Evolutionary conservation across 179 eudicot species (phyloP).

Genomic region (Spergularia azorica): DNA sequence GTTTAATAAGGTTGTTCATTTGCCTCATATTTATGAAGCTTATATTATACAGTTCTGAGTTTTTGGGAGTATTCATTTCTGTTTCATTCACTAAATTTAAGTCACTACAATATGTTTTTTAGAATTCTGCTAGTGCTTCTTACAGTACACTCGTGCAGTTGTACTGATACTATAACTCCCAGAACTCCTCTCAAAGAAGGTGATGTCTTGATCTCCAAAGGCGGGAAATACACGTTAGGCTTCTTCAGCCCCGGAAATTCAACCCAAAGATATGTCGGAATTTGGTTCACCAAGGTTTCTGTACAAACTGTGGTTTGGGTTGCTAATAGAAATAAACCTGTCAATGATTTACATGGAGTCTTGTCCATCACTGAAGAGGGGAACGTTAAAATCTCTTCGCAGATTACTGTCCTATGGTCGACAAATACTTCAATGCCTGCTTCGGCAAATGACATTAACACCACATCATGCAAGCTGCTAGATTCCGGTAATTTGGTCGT

Average conservation of each 20-base stretch:
- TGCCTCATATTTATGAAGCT: background rate
- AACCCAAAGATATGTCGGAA: slow-evolving; percentile 39
- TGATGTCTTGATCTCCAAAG: slow-evolving; percentile 29
- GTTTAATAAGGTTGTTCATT: background rate
- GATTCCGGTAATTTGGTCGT: slow-evolving; percentile 56
- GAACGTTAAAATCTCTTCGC: slow-evolving; percentile 26
- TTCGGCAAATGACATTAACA: slow-evolving; percentile 14
- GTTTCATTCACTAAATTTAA: background rate
- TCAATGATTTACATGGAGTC: slow-evolving; percentile 27
- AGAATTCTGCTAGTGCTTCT: slow-evolving; percentile 25
- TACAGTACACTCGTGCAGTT: slow-evolving; percentile 14
- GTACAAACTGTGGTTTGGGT: slow-evolving; percentile 52
- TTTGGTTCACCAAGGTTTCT: slow-evolving; percentile 45
- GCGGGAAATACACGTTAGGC: slow-evolving; percentile 43
- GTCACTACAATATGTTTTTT: slow-evolving; percentile 23
- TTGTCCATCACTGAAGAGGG: slow-evolving; percentile 29
- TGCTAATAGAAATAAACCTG: slow-evolving; percentile 49
- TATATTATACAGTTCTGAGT: background rate
- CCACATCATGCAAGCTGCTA: slow-evolving; percentile 33
- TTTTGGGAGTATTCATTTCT: background rate
- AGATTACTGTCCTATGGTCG: slow-evolving; percentile 39
- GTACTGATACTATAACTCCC: slow-evolving; percentile 38
- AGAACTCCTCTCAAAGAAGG: slow-evolving; percentile 34
- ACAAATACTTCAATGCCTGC: slow-evolving; percentile 22
- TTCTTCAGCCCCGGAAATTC: slow-evolving; percentile 50